A percentile compares a stretch with the other conserved stretches of the same genome.
Conservation (phyloP, 2,329 filamentous ascomycete species). For the Phoma sp. region DNA sequence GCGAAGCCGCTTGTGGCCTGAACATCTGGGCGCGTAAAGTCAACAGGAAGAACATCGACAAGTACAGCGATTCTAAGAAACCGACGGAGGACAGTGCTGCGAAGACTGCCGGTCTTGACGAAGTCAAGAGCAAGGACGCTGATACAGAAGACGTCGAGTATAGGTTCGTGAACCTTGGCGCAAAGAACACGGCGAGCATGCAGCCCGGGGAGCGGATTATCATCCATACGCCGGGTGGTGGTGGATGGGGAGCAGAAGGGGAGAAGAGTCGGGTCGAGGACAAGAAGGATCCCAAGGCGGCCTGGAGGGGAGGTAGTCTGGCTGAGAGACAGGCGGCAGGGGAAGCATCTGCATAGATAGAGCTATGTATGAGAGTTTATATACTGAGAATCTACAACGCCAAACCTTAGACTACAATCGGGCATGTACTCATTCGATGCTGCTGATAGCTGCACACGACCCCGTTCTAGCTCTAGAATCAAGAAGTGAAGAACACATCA, state of each 20-base stretch:
- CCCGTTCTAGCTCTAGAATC: too few species aligned
- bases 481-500: too few species aligned
- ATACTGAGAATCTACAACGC: too few species aligned
- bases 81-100: constrained; percentile 25
- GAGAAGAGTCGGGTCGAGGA: constrained; percentile 59
- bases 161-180: constrained; percentile 73
- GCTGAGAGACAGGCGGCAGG: constrained; percentile 61
- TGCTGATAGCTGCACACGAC: not conserved
- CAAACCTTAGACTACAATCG: too few species aligned
- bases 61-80: constrained; percentile 31
- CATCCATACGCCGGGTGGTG: constrained; percentile 77
- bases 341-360: constrained; percentile 48
- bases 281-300: constrained; percentile 63
- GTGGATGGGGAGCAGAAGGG: constrained; percentile 73
- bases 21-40: constrained; percentile 88
- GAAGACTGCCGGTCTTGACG: constrained; percentile 53
- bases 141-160: constrained; percentile 58
- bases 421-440: too few species aligned
- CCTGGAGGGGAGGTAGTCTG: constrained; percentile 67
- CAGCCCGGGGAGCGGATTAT: constrained; percentile 78
- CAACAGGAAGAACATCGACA: constrained; percentile 23
- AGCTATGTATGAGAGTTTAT: too few species aligned
- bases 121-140: constrained; percentile 10
- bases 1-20: constrained; percentile 76
- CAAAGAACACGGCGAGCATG: constrained; percentile 82